A percentile compares a stretch with the other conserved stretches of the same genome.
These are phyloP conservation scores for Fusarium sp. DNA, from an alignment of 2,329 filamentous ascomycete species.

Conservation along the genomic window DNA sequence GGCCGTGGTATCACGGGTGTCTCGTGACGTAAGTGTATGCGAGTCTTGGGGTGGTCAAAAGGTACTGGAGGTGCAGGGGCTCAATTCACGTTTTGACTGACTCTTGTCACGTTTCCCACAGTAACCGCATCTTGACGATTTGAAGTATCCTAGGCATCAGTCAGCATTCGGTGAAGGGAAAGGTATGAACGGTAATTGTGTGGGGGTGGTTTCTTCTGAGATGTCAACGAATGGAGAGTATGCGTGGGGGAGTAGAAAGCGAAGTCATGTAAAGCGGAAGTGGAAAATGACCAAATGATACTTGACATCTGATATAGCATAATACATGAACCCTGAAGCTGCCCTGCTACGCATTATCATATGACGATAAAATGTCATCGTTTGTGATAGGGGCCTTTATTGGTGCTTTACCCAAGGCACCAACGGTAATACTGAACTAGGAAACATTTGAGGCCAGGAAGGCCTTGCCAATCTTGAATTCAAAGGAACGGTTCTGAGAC, in stretches of 20 bases:
- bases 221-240: slow-evolving; percentile 5
- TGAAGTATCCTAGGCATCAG: slow-evolving; percentile 57
- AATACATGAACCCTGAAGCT: background rate
- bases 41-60: background rate
- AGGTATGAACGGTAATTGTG: slow-evolving; percentile 16
- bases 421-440: background rate
- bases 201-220: slow-evolving; percentile 34
- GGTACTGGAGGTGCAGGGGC: slow-evolving; percentile 8
- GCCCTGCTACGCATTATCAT: background rate
- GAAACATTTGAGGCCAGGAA: background rate
- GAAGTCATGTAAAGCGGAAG: background rate
- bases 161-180: slow-evolving; percentile 27
- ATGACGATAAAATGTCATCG: background rate
- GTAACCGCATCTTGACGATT: slow-evolving; percentile 63
- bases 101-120: slow-evolving; percentile 58
- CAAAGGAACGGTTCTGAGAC: background rate
- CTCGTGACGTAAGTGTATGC: slow-evolving; percentile 7
- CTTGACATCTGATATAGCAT: background rate
- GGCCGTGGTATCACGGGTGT: background rate
- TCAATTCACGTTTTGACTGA: slow-evolving; percentile 58
- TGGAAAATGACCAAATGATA: background rate
- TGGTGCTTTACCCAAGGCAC: background rate
- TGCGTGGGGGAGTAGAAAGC: slow-evolving; percentile 17
- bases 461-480: background rate
- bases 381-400: background rate